Base-by-base conservation (phyloP, 2,329 filamentous ascomycete species). In the Monilinia fructicola region DNA sequence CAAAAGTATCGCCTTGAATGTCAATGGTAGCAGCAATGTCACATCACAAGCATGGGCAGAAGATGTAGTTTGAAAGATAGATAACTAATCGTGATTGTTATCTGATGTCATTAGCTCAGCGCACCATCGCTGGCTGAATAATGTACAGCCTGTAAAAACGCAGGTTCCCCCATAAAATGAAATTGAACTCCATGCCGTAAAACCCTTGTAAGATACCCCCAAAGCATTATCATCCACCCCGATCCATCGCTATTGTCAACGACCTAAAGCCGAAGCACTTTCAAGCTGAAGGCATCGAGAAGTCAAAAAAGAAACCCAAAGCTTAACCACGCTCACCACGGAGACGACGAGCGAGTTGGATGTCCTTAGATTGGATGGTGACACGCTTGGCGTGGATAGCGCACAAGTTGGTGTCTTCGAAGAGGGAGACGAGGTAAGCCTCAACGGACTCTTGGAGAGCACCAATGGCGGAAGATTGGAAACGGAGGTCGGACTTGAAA, bases 331-430 rank as follows among this genome's bases (percentile, higher is more conserved):
- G 90, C 85, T 95, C 93, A 74, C 95, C 95, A 77, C 95, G 92
- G 78, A 99, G 92, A 77, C 95, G 91, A 75, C 95, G 91, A 77
- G 94, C 93, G 61, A 98, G 88, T 83, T 98, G 94, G 79, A 98
- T 97, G 77, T 97, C 94, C 86, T 74, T 73, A 38, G 69, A 70
- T 69, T 94, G 94, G 82, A 98, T 98, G 78, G 94, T 98, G 78
- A 98, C 95, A 84, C 95, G 93, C 89, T 98, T 98, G 82, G 95
- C 94, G 83, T 98, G 95, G 81, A 98, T 97, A 78, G 95, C 94
- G 83, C 94, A 98, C 97, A 74, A 84, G 85, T 98, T 98, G 83
- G 94, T 97, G 79, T 98, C 94, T 82, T 98, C 93, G 76, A 98
- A 98, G 72, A 98, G 90, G 54, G 93, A 96, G 81, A 98, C 93